Percentiles rank a stretch among this genome's conserved stretches.
Evolutionary conservation across 2,329 filamentous ascomycete genomes (phyloP).

Genomic region (Talaromyces sp.): DNA sequence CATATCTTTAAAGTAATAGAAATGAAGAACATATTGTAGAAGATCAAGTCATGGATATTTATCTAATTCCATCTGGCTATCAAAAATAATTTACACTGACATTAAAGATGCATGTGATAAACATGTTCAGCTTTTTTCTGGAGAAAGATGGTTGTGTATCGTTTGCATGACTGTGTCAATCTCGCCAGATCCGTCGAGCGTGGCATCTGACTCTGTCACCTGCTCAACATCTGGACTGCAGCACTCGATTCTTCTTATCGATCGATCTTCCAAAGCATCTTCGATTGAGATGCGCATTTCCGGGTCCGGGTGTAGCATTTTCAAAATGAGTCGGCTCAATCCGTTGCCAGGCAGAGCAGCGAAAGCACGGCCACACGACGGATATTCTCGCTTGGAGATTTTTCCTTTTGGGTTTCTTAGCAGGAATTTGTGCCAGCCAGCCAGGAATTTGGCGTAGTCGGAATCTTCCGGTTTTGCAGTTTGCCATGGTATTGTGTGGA

Average conservation of each 20-base stretch:
- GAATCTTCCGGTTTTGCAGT: slow-evolving; percentile 53
- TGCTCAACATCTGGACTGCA: slow-evolving; percentile 66
- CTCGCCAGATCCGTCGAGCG: slow-evolving; percentile 21
- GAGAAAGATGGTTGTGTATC: slow-evolving; percentile 28
- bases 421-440: slow-evolving; percentile 65
- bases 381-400: slow-evolving; percentile 58
- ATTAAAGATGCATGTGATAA: neutral
- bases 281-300: slow-evolving; percentile 62
- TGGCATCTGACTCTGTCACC: slow-evolving; percentile 36
- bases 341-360: slow-evolving; percentile 38
- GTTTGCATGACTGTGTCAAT: slow-evolving; percentile 20
- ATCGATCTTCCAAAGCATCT: slow-evolving; percentile 64
- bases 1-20: too few species aligned
- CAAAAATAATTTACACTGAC: neutral
- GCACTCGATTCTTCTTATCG: slow-evolving; percentile 69
- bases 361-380: slow-evolving; percentile 61
- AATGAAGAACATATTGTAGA: too few species aligned
- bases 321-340: slow-evolving; percentile 65
- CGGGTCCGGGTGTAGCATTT: slow-evolving; percentile 79
- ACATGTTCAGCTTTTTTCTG: slow-evolving; percentile 17
- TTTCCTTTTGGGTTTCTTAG: slow-evolving; percentile 46
- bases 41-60: neutral
- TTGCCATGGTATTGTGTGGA: slow-evolving; percentile 68
- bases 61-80: neutral
- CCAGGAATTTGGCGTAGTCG: slow-evolving; percentile 60